phyloP scores from a whole-genome alignment of 345 rosid species.

The Euphorbia tirucalli region DNA sequence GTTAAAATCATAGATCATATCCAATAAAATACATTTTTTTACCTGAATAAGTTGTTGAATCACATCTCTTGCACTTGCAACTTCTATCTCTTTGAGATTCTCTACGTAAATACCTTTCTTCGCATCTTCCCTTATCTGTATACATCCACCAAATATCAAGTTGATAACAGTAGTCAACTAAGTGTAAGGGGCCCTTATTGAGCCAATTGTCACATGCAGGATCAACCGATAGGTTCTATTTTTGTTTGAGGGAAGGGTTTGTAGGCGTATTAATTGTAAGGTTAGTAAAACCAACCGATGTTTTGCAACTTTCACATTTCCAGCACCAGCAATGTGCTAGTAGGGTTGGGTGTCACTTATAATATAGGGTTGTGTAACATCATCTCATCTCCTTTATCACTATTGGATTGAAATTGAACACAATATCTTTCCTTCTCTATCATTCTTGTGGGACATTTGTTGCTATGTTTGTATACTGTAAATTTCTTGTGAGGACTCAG shows the following conservation, averaged over 20 bases:
- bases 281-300: not conserved
- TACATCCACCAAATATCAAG: not conserved
- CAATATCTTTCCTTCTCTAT: not conserved
- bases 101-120: constrained; percentile 95
- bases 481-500: not conserved
- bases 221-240: not conserved
- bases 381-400: not conserved
- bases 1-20: not conserved
- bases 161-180: not conserved
- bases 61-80: constrained; percentile 80
- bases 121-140: constrained; percentile 87
- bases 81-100: constrained; percentile 90
- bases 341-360: not conserved
- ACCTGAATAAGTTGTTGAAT: constrained; percentile 91
- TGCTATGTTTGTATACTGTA: not conserved
- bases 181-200: not conserved
- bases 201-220: not conserved
- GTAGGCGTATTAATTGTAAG: not conserved
- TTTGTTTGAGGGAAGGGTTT: not conserved
- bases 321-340: not conserved
- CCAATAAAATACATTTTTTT: not conserved
- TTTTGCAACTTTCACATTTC: not conserved
- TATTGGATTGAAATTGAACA: not conserved
- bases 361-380: not conserved
- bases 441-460: not conserved